These are phyloP conservation scores for Fusarium sulawesiense DNA, from an alignment of 2,329 filamentous ascomycete species.

Conservation along the genomic window DNA sequence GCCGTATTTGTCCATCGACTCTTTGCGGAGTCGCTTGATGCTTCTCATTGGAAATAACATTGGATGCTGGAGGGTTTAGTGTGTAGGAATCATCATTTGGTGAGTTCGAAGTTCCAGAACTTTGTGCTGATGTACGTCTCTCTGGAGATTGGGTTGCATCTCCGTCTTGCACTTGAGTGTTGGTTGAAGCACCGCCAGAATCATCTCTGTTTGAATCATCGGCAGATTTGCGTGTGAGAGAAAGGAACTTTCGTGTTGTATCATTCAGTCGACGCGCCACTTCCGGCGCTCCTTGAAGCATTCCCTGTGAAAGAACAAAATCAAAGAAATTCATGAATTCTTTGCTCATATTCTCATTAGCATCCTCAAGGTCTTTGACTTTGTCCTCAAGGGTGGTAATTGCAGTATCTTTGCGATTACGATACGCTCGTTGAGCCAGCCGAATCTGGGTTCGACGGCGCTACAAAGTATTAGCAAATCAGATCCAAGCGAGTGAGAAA, in stretches of 20 bases:
- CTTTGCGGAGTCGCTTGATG: conserved; percentile 24
- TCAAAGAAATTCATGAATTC: conserved; percentile 76
- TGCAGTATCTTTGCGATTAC: conserved; percentile 84
- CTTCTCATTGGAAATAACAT: not conserved
- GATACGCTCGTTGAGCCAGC: conserved; percentile 85
- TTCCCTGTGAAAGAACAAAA: conserved; percentile 66
- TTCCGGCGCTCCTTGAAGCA: conserved; percentile 67
- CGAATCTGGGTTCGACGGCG: conserved; percentile 88
- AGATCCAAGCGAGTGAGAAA: not conserved
- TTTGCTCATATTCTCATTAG: conserved; percentile 79
- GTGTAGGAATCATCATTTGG: conserved; percentile 3
- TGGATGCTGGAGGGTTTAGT: not conserved
- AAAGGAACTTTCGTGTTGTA: conserved; percentile 68
- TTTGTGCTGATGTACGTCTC: conserved; percentile 9
- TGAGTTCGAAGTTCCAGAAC: conserved; percentile 16
- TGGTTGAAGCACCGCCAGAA: not conserved
- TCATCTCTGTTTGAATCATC: conserved; percentile 45
- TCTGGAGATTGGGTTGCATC: not conserved
- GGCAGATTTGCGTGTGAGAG: conserved; percentile 61
- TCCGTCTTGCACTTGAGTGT: not conserved
- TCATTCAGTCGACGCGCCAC: conserved; percentile 67
- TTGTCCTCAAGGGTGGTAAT: conserved; percentile 78
- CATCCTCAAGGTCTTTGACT: conserved; percentile 74
- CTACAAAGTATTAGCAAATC: conserved; percentile 55
- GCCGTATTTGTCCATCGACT: conserved; percentile 17